These are phyloP conservation scores for Gelatoporia subvermispora DNA, from an alignment of 768 basidiomycete genomes.

Conservation along the genomic window DNA sequence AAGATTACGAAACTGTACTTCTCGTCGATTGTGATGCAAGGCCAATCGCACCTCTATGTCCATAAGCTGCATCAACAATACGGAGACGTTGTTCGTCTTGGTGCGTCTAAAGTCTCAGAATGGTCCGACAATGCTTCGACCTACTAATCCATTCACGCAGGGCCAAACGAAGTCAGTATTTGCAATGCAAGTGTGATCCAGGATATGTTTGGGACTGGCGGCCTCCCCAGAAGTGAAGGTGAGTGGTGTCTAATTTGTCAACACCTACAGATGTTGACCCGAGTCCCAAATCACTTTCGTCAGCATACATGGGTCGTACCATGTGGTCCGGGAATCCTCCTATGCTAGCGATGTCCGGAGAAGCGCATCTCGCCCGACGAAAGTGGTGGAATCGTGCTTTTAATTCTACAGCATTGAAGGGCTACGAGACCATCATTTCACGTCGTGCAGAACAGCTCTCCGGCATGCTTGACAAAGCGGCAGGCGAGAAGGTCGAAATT, in stretches of 20 bases:
- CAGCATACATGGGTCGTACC: no score
- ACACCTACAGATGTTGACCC: constrained; percentile 28
- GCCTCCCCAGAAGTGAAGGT: constrained; percentile 37
- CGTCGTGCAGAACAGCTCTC: constrained; percentile 37
- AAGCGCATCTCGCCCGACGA: constrained; percentile 41
- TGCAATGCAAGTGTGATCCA: constrained; percentile 27
- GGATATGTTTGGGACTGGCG: constrained; percentile 30
- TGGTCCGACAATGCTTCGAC: no score
- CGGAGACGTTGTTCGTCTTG: constrained; percentile 3
- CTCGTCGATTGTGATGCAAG: constrained; percentile 30
- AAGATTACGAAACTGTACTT: constrained; percentile 38
- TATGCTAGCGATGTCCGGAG: constrained; percentile 30
- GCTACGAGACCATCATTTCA: constrained; percentile 37
- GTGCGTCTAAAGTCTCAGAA: neutral
- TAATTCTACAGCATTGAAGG: constrained; percentile 40
- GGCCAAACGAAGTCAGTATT: constrained; percentile 45
- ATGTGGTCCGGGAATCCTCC: no score
- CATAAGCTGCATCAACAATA: constrained; percentile 1
- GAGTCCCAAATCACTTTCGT: constrained; percentile 37
- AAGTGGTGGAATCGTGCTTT: constrained; percentile 47
- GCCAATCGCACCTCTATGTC: constrained; percentile 27
- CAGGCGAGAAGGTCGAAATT: neutral
- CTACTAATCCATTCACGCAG: no score
- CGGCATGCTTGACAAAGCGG: constrained; percentile 32
- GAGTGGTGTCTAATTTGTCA: constrained; percentile 15